Base-by-base conservation (phyloP, 225 moss, liverwort and hornwort species). In the Marchantia polymorpha region DNA sequence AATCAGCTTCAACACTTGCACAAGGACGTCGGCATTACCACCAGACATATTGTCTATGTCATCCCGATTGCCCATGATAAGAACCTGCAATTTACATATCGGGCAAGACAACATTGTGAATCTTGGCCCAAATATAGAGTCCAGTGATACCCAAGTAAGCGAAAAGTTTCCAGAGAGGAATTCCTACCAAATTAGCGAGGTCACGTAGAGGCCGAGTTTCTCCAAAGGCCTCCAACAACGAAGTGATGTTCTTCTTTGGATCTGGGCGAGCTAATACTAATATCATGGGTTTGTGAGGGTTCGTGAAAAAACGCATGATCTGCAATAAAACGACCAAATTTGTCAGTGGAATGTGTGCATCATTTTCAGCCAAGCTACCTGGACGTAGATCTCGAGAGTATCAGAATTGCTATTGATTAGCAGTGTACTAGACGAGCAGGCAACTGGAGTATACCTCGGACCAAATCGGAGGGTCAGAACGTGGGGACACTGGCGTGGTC, bases 251-350 rank as follows among this genome's bases (percentile, higher is more conserved):
- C 52, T 91, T 91, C 76, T 91, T 91, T 12, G 91, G 87, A 81
- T 91, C 90, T 15, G 90, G 90, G 76, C 90, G 89, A 58, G 90
- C 90, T 73, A 91, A 67, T 64, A 82, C 89, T 73, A 91, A 74
- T 79, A 91, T 87, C 83, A 91, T 91, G 8, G 91, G 91, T 54
- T 91, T 91, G 69, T 89, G 91, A 7, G 91, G 91, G 51, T 89
- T 89, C 58, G 81, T 84, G 65, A 91, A 89, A 64, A 91, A 91
- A 15, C 89, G 85, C 84, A 78, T 84, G 3, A 91, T 85, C 91
- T 91, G 81, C 64, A 58, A 13, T 73, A 55, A 55, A 10, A 55
- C 73, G 11, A 19, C 14, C 1, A 25, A 73, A 52, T 72, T 52
- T 23, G 29, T 23, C 23, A 64, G 64, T 64, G 64, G 26, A 23